Evolutionary conservation across 495 filamentous ascomycete species (phyloP).

Genomic region (Achaetomiella virescens): DNA sequence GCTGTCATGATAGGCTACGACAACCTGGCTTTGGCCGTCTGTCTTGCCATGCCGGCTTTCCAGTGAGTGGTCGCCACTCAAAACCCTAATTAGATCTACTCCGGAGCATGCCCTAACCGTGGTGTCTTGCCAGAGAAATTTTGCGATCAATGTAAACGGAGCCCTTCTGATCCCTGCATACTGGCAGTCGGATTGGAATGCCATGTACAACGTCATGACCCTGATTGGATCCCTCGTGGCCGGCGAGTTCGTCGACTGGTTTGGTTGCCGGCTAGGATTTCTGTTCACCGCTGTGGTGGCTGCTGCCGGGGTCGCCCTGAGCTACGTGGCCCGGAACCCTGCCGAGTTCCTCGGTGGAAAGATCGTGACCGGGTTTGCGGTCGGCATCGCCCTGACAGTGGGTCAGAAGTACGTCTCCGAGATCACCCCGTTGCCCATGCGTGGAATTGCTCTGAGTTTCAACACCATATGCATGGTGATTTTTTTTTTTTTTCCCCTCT

Average conservation of each 20-base stretch:
- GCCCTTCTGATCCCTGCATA: slow-evolving; percentile 22
- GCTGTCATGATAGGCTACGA: slow-evolving; percentile 21
- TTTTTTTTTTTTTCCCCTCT: too few relatives aligned
- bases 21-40: slow-evolving; percentile 23
- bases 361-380: slow-evolving; percentile 21
- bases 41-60: slow-evolving; percentile 26
- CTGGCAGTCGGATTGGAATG: slow-evolving; percentile 31
- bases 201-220: slow-evolving; percentile 22
- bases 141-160: slow-evolving; percentile 14
- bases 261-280: slow-evolving; percentile 22
- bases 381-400: slow-evolving; percentile 20
- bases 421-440: slow-evolving; percentile 20
- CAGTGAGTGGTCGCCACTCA: slow-evolving; percentile 4
- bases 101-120: too few relatives aligned
- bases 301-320: too few relatives aligned
- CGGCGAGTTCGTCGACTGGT: slow-evolving; percentile 21
- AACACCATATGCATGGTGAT: slow-evolving; percentile 15
- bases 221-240: slow-evolving; percentile 21
- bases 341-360: slow-evolving; percentile 27
- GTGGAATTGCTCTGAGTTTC: slow-evolving; percentile 20
- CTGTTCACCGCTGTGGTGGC: slow-evolving; percentile 14
- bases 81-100: too few relatives aligned
- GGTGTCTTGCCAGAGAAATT: slow-evolving; percentile 1
- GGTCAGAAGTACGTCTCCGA: slow-evolving; percentile 29
- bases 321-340: slow-evolving; percentile 15